phyloP scores from a whole-genome alignment of 768 basidiomycete species.

The Austroboletus festivus region DNA sequence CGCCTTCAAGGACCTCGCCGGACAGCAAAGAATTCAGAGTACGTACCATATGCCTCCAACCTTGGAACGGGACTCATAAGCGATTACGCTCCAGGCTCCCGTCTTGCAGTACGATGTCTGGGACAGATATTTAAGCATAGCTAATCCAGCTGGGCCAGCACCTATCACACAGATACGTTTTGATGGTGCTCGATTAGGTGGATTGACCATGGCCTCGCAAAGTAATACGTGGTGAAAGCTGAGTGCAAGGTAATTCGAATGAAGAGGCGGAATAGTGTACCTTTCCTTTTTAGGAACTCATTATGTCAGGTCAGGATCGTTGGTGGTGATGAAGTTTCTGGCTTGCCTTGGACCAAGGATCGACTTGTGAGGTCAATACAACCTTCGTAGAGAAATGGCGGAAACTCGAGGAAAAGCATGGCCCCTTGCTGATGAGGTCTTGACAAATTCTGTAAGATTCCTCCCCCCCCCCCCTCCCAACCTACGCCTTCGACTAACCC shows the following conservation, averaged over 20 bases:
- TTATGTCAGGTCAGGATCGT: slow-evolving; percentile 23
- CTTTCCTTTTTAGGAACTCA: slow-evolving; percentile 1
- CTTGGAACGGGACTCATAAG: slow-evolving; percentile 61
- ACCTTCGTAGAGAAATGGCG: slow-evolving; percentile 44
- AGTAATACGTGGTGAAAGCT: neutral
- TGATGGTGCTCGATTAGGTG: slow-evolving; percentile 4
- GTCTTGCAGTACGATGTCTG: slow-evolving; percentile 55
- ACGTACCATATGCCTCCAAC: slow-evolving; percentile 79
- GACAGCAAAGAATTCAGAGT: neutral
- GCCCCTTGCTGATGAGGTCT: slow-evolving; percentile 78
- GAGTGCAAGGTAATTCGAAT: too few species aligned
- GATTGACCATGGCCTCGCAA: slow-evolving; percentile 3
- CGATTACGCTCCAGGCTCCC: slow-evolving; percentile 60
- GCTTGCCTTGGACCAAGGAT: slow-evolving; percentile 72
- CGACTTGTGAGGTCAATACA: slow-evolving; percentile 74
- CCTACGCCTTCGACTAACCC: neutral
- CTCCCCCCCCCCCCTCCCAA: neutral
- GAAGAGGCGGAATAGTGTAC: slow-evolving; percentile 1
- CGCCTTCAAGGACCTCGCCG: too few species aligned
- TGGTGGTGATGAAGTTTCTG: too few species aligned
- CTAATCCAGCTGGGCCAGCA: slow-evolving; percentile 73
- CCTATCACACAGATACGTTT: slow-evolving; percentile 68
- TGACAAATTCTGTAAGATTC: slow-evolving; percentile 84
- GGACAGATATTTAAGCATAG: slow-evolving; percentile 59
- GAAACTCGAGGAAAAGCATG: slow-evolving; percentile 78